Conservation (phyloP, 2,329 filamentous ascomycete genomes). For the Fusarium papillatum region DNA sequence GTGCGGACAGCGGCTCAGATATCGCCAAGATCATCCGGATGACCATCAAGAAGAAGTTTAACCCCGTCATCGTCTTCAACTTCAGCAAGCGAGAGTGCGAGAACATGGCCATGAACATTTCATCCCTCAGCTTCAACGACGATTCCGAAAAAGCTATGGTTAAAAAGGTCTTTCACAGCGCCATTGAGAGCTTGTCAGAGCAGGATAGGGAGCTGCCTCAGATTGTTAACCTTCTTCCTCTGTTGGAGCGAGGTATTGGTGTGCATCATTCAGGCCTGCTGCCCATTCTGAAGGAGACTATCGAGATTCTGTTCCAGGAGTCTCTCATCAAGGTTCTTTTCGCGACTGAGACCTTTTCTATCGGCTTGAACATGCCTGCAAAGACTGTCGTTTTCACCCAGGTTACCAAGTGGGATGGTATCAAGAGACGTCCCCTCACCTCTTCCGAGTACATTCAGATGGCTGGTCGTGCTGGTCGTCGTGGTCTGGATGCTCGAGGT, state of each 20-base stretch:
- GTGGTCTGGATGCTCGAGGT: slow-evolving; percentile 96
- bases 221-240: slow-evolving; percentile 89
- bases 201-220: slow-evolving; percentile 92
- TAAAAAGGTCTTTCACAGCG: slow-evolving; percentile 91
- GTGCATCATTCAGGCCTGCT: slow-evolving; percentile 97
- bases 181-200: slow-evolving; percentile 92
- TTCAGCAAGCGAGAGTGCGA: slow-evolving; percentile 99
- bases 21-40: slow-evolving; percentile 99
- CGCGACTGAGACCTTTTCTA: slow-evolving; percentile 98
- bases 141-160: slow-evolving; percentile 97
- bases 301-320: slow-evolving; percentile 99
- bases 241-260: slow-evolving; percentile 92
- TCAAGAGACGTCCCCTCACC: slow-evolving; percentile 84
- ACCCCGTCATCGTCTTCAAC: slow-evolving; percentile 99
- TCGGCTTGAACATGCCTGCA: slow-evolving; percentile 98
- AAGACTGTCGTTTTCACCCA: slow-evolving; percentile 99
- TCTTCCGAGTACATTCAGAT: slow-evolving; percentile 99
- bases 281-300: slow-evolving; percentile 97
- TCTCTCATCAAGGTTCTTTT: slow-evolving; percentile 98
- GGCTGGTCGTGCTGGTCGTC: slow-evolving; percentile 96
- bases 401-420: slow-evolving; percentile 95
- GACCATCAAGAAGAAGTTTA: slow-evolving; percentile 98
- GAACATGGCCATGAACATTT: slow-evolving; percentile 89
- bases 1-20: slow-evolving; percentile 80
- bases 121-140: slow-evolving; percentile 92